These are phyloP conservation scores for Xylariaceae sp. DNA, from an alignment of 2,329 filamentous ascomycete species.

Conservation along the genomic window DNA sequence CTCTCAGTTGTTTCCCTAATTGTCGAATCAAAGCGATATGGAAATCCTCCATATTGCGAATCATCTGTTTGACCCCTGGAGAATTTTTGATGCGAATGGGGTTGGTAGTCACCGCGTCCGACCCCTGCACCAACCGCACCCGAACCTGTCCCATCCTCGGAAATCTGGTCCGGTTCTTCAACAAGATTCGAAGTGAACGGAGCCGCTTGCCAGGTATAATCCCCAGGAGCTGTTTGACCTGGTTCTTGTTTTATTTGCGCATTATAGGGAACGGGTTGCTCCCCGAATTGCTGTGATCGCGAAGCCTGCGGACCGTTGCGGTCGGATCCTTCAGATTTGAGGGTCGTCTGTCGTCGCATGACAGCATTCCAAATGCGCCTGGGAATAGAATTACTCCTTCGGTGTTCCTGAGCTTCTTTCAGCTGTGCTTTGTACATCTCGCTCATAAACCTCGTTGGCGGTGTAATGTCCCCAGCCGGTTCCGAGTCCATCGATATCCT, in stretches of 20 bases:
- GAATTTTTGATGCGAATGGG: slow-evolving; percentile 13
- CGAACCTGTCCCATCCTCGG: slow-evolving; percentile 14
- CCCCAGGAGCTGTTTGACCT: slow-evolving; percentile 14
- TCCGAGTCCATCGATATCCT: slow-evolving; percentile 33
- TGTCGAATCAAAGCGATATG: slow-evolving; percentile 23
- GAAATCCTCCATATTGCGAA: slow-evolving; percentile 23
- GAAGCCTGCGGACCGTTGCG: slow-evolving; percentile 19
- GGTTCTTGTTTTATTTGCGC: slow-evolving; percentile 23
- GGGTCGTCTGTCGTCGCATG: slow-evolving; percentile 30
- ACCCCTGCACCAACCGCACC: slow-evolving; percentile 6
- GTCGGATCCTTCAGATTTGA: slow-evolving; percentile 23
- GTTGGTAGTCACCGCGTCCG: slow-evolving; percentile 13
- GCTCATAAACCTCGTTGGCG: slow-evolving; percentile 30
- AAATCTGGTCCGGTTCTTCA: slow-evolving; percentile 28
- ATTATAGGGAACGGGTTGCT: slow-evolving; percentile 20
- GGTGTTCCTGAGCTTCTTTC: slow-evolving; percentile 27
- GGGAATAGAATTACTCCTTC: slow-evolving; percentile 29
- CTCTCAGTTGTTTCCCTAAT: slow-evolving; percentile 28
- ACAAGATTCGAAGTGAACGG: slow-evolving; percentile 17
- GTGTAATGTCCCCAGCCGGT: slow-evolving; percentile 23
- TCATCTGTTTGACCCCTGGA: slow-evolving; percentile 20
- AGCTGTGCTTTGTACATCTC: slow-evolving; percentile 32
- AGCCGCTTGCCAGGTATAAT: slow-evolving; percentile 10
- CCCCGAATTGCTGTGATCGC: slow-evolving; percentile 21
- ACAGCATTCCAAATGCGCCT: slow-evolving; percentile 28